Evolutionary conservation across 768 basidiomycete genomes (phyloP), one percentile per base, ranked within the genome.

Genomic region (Termitomyces sp.): DNA sequence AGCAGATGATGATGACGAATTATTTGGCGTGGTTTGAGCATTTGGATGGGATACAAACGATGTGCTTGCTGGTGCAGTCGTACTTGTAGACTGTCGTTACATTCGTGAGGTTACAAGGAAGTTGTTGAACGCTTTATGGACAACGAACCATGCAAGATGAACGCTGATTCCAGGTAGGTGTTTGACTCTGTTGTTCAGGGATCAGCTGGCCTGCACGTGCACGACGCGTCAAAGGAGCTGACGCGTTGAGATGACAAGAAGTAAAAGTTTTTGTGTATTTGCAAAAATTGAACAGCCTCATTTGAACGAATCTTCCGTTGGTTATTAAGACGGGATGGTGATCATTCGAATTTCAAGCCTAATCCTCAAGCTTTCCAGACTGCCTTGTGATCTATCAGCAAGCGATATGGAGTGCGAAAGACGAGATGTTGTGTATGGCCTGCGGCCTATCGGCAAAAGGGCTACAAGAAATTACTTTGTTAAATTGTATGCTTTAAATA

Each of bases 11-110:
- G 69, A 61, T 34, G 69, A 62, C 7, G 69, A 58, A n/a, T 71
- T 45, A 45, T 33, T 58, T 30, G 57, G 57, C 31, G 55, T 22
- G 27, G 31, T 58, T 18, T 48, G 56, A 44, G 37, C 64, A 57
- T 62, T 62, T 33, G 72, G 64, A 54, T 70, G 70, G 2, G 70
- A 67, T 22, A 65, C 63, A 57, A 69, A 72, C 15, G 72, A 65
- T n/a, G 70, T 65, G 24, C 69, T 61, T 11, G 70, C 67, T 20
- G 69, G 62, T 36, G 67, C 61, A 16, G 60, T 51, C 4, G 51
- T 16, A 9, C 18, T 53, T 4, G 49, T 41, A 7, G 55, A 51
- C 44, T 60, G 44, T 37, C 11, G 51, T 47, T 1, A n/a, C 18
- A 47, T 45, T 31, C 9, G 30, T 42, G 4, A 58, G 41, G 33